These are phyloP conservation scores for Lathyrus sativus DNA, from an alignment of 306 rosid species.

Conservation along the genomic window DNA sequence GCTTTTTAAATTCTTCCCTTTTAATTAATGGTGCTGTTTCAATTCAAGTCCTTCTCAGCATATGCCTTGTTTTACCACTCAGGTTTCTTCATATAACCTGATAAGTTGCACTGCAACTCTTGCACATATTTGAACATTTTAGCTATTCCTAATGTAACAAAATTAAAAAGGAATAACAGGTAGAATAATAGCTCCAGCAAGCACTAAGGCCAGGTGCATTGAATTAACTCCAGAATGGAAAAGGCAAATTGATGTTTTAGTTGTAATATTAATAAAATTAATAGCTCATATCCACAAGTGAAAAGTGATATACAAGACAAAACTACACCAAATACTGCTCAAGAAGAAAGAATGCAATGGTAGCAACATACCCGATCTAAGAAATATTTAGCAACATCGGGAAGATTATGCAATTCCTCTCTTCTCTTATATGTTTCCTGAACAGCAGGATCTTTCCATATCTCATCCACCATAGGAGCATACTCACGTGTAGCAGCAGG, in stretches of 20 bases:
- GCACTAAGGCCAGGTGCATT: constrained; percentile 17
- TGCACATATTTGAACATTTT: constrained; percentile 1
- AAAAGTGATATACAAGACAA: constrained; percentile 17
- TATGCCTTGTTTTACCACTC: background rate
- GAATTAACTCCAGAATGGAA: constrained; percentile 29
- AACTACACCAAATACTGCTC: constrained; percentile 22
- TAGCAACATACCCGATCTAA: constrained; percentile 71
- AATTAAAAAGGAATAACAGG: constrained; percentile 11
- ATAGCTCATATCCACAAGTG: constrained; percentile 5
- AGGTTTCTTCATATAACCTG: constrained; percentile 13
- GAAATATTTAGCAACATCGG: constrained; percentile 85
- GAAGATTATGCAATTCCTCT: constrained; percentile 77
- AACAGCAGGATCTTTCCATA: constrained; percentile 84
- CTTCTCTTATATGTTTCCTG: constrained; percentile 90
- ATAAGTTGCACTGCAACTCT: constrained; percentile 25
- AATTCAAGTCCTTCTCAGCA: constrained; percentile 20
- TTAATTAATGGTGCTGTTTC: background rate
- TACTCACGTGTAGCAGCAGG: constrained; percentile 98
- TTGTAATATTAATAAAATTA: background rate
- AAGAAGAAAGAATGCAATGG: constrained; percentile 20
- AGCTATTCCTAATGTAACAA: constrained; percentile 9
- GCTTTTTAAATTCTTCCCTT: background rate
- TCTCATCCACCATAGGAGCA: constrained; percentile 86
- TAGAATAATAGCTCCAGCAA: constrained; percentile 16
- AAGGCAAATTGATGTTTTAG: background rate